Evolutionary conservation across 192 early-diverging fungal genomes (phyloP).

Genomic region (Tieghemiomyces parasiticus): DNA sequence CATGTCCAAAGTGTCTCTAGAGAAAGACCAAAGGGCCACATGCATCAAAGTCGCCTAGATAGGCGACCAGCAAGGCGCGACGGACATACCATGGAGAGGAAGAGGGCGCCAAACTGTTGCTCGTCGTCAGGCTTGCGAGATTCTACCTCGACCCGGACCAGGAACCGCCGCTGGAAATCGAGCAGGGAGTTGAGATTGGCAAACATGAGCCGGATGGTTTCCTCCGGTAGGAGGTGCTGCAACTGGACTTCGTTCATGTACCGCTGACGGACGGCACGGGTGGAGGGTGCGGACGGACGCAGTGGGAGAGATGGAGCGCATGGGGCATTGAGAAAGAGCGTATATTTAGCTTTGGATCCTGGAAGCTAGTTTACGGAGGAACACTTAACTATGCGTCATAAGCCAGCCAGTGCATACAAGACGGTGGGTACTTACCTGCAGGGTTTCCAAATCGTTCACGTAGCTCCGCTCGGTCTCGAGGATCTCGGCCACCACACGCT

Average conservation of each 20-base stretch:
- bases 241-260: conserved; percentile 56
- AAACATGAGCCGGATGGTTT: conserved; percentile 72
- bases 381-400: no score
- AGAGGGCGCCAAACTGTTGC: conserved; percentile 79
- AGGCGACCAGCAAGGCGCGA: no score
- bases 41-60: no score
- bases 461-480: conserved; percentile 89
- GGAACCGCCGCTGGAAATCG: conserved; percentile 90
- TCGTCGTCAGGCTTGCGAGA: conserved; percentile 52
- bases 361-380: no score
- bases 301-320: no score
- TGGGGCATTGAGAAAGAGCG: no score
- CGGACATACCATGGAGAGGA: conserved; percentile 45
- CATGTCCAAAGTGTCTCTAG: no score
- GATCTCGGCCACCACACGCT: conserved; percentile 73
- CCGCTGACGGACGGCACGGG: no score
- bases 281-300: no score
- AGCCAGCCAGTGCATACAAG: no score
- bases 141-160: conserved; percentile 77
- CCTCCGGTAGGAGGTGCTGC: conserved; percentile 59
- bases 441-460: conserved; percentile 72
- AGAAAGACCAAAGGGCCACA: no score
- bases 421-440: conserved; percentile 41
- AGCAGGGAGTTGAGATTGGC: conserved; percentile 86
- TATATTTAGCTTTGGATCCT: no score